Evolutionary conservation across 805 yeast species (phyloP), one percentile per base, ranked within the genome.

Genomic region (Candida corydali): DNA sequence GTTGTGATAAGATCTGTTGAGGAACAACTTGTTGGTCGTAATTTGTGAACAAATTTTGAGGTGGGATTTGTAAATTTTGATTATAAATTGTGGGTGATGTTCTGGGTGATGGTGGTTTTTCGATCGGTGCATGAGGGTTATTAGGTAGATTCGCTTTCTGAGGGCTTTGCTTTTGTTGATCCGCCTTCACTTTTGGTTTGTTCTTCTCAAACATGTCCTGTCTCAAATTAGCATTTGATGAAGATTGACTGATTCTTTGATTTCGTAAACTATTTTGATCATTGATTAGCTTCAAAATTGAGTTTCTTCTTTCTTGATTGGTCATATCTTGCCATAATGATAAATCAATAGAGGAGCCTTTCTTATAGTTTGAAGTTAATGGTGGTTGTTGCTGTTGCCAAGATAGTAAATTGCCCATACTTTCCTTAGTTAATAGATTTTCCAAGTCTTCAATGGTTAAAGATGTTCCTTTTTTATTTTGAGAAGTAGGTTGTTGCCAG

Each of bases 31-130:
- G 36, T 19, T 22, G 26, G 15, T 25, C 31, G 22, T 6, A 34
- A 20, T 27, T 23, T 7, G 8, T 16, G 4, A 11, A 14, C 14
- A 25, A 17, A 5, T 8, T 12, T 26, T 8, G 18, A 5, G 43
- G 45, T 23, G 29, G 43, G 7, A 20, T 20, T 24, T 24, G 26
- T 24, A 24, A 24, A 6, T 6, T 5, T 24, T 6, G 10, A 8
- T 29, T 6, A 23, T 37, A 26, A 4, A 35, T 42, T 9, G 44
- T 42, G 0, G 69, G 70, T 2, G 68, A 61, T 2, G 69, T 57
- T 27, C 57, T 64, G 0, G 73, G 73, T 4, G 69, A 61, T 32
- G 62, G 68, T 1, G 68, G 62, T 37, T 63, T 62, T 14, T 65
- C 70, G 10, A 49, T 41, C 14, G 48, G 47, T 34, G 4, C 40